Base-by-base conservation (phyloP, 495 filamentous ascomycete species). In the Neurospora sp. region DNA sequence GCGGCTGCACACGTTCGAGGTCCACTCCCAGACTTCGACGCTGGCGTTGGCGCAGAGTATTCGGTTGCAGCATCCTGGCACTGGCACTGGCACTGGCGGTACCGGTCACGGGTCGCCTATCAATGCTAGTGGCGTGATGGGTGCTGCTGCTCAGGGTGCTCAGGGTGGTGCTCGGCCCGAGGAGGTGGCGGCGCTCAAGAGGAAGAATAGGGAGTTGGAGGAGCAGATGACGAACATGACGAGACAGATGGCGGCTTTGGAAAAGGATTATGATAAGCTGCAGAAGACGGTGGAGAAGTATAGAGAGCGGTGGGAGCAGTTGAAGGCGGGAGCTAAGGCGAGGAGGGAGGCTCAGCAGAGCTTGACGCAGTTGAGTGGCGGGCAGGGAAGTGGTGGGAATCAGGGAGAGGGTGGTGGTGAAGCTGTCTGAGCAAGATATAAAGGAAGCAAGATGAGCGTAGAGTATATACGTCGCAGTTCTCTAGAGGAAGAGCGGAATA, bases 1-100 rank as follows among this genome's bases (percentile, higher is more conserved):
- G 71, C 86, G 94, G 0, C 85, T 98, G 14, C 90, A 93, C 74
- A 91, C 93, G 75, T 98, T 95, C 84, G 94, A 98, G 81, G 89
- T 92, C 71, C 91, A 91, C 77, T 90, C 92, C 1, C 94, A 97
- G 80, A 92, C 89, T 70, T 93, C 90, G 9, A 92, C 89, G 23
- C 88, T 93, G 82, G 93, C 92, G 2, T 84, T 98, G 9, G 91
- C 92, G 38, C 92, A 95, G 79, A 94, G 91, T 76, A 86, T 96
- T 75, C 87, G 92, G 69, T 85, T 91, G 20, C 90, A 91, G 80
- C 86, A 89, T 40, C 84, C 81, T 27, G 80, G 54, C 23, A 31
- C 54, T 1, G 46, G 54, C 23, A 31, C 54, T 1, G 46, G 46
- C 20, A 66, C 54, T 66, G 27, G 23, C 14, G 54, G 54, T 9